phyloP scores from a whole-genome alignment of 768 basidiomycete genomes.

The Pisolithus microcarpus region DNA sequence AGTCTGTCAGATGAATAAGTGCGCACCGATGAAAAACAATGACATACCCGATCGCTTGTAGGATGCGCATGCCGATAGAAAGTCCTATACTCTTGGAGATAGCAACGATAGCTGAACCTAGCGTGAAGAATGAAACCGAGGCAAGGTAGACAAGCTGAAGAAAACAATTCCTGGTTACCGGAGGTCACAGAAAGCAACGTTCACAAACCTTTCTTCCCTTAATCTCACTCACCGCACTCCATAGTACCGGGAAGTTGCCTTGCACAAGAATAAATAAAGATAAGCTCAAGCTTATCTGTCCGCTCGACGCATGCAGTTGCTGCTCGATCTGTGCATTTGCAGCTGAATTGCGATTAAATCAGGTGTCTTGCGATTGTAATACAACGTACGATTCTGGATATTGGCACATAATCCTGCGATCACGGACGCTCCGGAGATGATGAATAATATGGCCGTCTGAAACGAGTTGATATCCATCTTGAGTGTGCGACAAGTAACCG shows the following conservation, averaged over 20 bases:
- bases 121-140: constrained; percentile 45
- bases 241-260: constrained; percentile 40
- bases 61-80: constrained; percentile 59
- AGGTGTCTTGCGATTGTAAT: not conserved
- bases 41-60: constrained; percentile 60
- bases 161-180: not conserved
- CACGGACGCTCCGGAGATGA: constrained; percentile 23
- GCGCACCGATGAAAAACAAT: not conserved
- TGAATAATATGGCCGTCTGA: constrained; percentile 16
- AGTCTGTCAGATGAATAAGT: not conserved
- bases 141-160: constrained; percentile 47
- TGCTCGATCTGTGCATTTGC: constrained; percentile 58
- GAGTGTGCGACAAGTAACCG: not conserved
- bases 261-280: constrained; percentile 70
- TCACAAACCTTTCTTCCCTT: constrained; percentile 59
- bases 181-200: not conserved
- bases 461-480: not conserved
- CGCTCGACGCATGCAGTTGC: constrained; percentile 52
- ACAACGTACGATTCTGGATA: constrained; percentile 25
- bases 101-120: constrained; percentile 54
- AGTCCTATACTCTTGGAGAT: constrained; percentile 46
- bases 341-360: constrained; percentile 33
- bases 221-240: constrained; percentile 38
- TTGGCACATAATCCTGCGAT: constrained; percentile 22
- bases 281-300: constrained; percentile 60